Evolutionary conservation across 352 stramenopile genomes (phyloP).

Genomic region (Phytophthora syringae): DNA sequence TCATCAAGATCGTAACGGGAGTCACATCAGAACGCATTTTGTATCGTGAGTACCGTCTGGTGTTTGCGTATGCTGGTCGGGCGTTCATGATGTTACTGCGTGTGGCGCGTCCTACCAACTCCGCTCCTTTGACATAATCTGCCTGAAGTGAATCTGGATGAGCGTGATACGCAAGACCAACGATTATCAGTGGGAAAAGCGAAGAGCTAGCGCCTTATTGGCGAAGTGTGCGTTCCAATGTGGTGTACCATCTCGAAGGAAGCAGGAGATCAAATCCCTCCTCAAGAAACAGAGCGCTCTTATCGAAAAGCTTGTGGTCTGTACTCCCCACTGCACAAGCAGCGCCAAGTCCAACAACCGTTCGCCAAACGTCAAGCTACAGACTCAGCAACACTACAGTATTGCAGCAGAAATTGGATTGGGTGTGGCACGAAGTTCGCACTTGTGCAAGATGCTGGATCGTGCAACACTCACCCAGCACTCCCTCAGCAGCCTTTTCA

Average conservation of each 20-base stretch:
- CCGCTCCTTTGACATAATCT: constrained; percentile 56
- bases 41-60: constrained; percentile 60
- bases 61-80: constrained; percentile 66
- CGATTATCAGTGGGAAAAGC: constrained; percentile 49
- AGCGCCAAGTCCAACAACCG: constrained; percentile 20
- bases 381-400: constrained; percentile 14
- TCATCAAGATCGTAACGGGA: constrained; percentile 73
- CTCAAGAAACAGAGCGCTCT: constrained; percentile 63
- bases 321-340: constrained; percentile 20
- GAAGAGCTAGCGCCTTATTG: constrained; percentile 73
- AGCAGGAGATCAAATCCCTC: constrained; percentile 58
- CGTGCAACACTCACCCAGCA: constrained; percentile 73
- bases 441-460: constrained; percentile 70
- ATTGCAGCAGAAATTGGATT: constrained; percentile 37
- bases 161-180: constrained; percentile 59
- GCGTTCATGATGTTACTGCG: constrained; percentile 69
- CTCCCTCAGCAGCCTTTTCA: constrained; percentile 67
- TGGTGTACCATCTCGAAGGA: constrained; percentile 63
- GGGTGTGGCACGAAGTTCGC: constrained; percentile 65
- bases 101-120: constrained; percentile 69
- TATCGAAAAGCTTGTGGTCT: constrained; percentile 59
- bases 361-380: constrained; percentile 29
- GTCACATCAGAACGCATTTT: constrained; percentile 58
- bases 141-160: constrained; percentile 54
- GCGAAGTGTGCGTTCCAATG: constrained; percentile 51